Evolutionary conservation across 2,329 filamentous ascomycete species (phyloP).

Genomic region (Aspergillus felis): DNA sequence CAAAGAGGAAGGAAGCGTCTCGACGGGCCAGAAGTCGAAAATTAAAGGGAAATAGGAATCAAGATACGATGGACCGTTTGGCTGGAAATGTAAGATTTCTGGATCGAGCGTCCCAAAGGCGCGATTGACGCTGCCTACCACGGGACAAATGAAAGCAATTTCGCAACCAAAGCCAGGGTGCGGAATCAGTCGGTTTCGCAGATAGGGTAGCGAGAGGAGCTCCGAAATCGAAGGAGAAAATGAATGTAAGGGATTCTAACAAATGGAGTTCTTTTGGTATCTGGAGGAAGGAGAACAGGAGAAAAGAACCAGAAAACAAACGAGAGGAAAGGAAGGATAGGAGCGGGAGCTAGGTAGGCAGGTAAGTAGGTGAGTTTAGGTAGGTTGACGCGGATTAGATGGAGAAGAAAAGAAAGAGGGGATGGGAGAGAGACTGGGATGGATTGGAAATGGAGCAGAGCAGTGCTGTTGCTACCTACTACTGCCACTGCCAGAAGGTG

Average conservation of each 20-base stretch:
- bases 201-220: neutral
- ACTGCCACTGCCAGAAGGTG: no score
- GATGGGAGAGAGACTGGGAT: slow-evolving; percentile 10
- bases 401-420: slow-evolving; percentile 14
- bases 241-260: slow-evolving; percentile 17
- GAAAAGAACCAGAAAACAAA: slow-evolving; percentile 9
- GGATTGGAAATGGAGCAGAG: slow-evolving; percentile 3
- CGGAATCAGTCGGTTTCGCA: slow-evolving; percentile 11
- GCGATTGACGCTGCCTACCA: slow-evolving; percentile 18
- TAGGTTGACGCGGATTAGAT: no score
- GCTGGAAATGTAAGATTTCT: slow-evolving; percentile 8
- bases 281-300: slow-evolving; percentile 7
- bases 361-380: neutral
- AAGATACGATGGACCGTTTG: slow-evolving; percentile 3
- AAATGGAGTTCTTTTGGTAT: slow-evolving; percentile 9
- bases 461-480: no score
- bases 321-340: slow-evolving; percentile 21
- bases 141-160: slow-evolving; percentile 14
- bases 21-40: slow-evolving; percentile 12
- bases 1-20: slow-evolving; percentile 28
- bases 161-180: slow-evolving; percentile 14
- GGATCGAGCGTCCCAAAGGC: slow-evolving; percentile 8
- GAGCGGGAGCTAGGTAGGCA: slow-evolving; percentile 13
- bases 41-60: slow-evolving; percentile 1
- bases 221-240: slow-evolving; percentile 8